These are phyloP conservation scores for Capsicum chinense DNA, from an alignment of 257 asterid genomes.

Conservation along the genomic window DNA sequence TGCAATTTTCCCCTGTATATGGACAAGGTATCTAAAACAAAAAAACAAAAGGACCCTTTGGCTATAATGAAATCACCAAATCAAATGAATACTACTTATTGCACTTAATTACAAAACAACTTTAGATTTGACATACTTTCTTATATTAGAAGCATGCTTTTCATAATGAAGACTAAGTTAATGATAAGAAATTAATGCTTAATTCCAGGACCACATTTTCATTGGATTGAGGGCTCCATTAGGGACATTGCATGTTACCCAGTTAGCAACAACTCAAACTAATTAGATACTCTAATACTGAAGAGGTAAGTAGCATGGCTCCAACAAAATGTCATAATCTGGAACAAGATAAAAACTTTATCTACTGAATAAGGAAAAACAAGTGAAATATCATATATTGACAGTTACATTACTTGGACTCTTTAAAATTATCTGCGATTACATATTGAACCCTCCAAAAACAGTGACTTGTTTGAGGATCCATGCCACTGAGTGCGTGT, in stretches of 20 bases:
- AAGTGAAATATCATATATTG: not conserved
- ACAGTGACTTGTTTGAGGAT: not conserved
- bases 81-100: slow-evolving; percentile 4
- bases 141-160: slow-evolving; percentile 25
- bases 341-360: not conserved
- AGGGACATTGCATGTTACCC: not conserved
- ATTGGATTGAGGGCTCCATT: not conserved
- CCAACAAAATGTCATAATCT: not conserved
- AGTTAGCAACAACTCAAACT: not conserved
- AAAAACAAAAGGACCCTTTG: not conserved
- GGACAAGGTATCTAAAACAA: not conserved
- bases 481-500: not conserved
- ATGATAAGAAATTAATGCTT: slow-evolving; percentile 15
- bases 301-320: not conserved
- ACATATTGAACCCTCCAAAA: not conserved
- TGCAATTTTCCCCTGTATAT: not conserved
- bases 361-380: not conserved
- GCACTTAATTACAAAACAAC: slow-evolving; percentile 23
- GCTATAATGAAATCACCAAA: not conserved
- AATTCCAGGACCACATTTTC: not conserved
- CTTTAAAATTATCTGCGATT: not conserved
- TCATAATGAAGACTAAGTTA: not conserved
- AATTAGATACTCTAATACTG: not conserved
- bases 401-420: not conserved
- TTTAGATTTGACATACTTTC: not conserved